Evolutionary conservation across 73 alveolate genomes (phyloP).

Genomic region (Tetrahymena thermophila): DNA sequence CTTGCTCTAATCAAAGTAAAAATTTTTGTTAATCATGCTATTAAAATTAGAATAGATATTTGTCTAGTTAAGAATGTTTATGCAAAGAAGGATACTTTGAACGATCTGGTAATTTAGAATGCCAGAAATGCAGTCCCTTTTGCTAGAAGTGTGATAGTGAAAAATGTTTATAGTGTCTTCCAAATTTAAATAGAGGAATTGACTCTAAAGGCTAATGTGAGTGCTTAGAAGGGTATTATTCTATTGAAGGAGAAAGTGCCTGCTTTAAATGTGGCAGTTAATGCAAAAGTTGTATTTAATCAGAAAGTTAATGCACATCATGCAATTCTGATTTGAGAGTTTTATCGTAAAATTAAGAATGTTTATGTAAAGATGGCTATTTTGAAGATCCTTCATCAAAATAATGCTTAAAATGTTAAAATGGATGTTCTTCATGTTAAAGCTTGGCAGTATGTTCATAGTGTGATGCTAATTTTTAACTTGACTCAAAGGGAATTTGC

Average conservation of each 20-base stretch:
- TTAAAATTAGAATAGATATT: background rate
- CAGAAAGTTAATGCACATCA: background rate
- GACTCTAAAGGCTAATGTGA: background rate
- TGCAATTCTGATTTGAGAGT: background rate
- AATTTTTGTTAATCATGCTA: background rate
- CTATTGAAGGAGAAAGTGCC: background rate
- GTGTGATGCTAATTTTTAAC: background rate
- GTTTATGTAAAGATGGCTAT: background rate
- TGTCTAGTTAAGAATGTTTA: background rate
- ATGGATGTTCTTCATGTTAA: background rate
- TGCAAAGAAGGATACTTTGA: background rate
- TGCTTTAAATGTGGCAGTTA: background rate
- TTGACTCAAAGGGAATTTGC: background rate
- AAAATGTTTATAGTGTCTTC: background rate
- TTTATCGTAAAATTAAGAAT: background rate
- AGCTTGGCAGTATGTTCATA: background rate
- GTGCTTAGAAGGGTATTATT: background rate
- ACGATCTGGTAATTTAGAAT: background rate
- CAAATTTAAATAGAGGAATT: background rate
- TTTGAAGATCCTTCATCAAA: background rate
- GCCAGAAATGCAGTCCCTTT: background rate
- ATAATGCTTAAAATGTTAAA: background rate
- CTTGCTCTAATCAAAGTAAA: background rate
- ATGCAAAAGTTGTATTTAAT: background rate
- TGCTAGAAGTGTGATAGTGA: background rate